Conservation (phyloP, 2,329 filamentous ascomycete genomes). For the Geosmithia putterillii region DNA sequence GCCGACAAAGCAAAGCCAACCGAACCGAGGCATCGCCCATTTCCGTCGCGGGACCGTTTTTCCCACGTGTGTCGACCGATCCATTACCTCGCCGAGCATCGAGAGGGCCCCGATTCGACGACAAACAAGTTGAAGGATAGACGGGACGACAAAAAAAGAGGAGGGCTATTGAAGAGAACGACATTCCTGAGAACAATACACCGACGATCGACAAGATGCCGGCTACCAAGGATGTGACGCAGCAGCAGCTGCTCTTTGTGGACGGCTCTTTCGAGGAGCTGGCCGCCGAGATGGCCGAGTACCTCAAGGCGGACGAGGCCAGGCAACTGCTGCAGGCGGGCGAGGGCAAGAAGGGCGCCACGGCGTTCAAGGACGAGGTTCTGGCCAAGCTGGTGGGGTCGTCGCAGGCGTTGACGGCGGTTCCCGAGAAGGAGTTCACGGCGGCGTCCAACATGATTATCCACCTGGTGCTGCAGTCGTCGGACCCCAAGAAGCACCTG, state of each 20-base stretch:
- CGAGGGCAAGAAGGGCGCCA: conserved; percentile 45
- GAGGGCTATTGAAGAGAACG: neutral
- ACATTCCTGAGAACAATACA: neutral
- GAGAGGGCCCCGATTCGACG: neutral
- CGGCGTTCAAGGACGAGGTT: conserved; percentile 58
- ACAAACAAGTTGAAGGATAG: neutral
- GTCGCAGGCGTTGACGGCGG: conserved; percentile 64
- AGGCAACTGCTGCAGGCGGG: conserved; percentile 59
- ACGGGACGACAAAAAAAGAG: neutral
- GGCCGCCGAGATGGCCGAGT: conserved; percentile 86
- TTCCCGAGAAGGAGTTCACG: conserved; percentile 93
- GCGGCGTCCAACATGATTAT: conserved; percentile 95
- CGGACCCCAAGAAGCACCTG: conserved; percentile 75
- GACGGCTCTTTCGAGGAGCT: conserved; percentile 93
- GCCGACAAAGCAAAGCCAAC: too few species aligned
- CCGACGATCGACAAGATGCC: conserved; percentile 9
- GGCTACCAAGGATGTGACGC: conserved; percentile 26
- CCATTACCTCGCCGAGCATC: too few species aligned
- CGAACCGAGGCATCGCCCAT: too few species aligned
- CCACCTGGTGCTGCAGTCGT: conserved; percentile 79
- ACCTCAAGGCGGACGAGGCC: conserved; percentile 74
- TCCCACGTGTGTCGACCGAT: too few species aligned
- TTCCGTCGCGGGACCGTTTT: too few species aligned
- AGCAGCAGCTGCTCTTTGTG: conserved; percentile 57
- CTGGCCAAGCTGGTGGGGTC: conserved; percentile 82